Evolutionary conservation across 2,329 filamentous ascomycete species (phyloP).

Genomic region (Bimuria novae-zelandiae): DNA sequence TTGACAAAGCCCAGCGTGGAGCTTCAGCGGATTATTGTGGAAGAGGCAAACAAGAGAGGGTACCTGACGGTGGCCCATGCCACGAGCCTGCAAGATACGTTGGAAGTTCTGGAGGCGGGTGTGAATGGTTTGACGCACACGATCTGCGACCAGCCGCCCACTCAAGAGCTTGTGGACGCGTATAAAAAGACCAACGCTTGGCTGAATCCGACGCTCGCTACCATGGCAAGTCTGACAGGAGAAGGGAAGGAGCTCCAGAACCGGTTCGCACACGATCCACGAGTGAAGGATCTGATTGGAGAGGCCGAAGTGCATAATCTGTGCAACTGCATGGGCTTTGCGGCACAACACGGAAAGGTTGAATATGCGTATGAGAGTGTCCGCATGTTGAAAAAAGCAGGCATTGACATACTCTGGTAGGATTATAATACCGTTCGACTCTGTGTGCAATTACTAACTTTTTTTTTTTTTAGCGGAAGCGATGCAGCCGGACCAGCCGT

Average conservation of each 20-base stretch:
- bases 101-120: constrained; percentile 49
- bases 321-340: constrained; percentile 50
- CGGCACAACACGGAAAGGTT: constrained; percentile 35
- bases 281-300: constrained; percentile 41
- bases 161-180: constrained; percentile 46
- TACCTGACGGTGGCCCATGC: constrained; percentile 50
- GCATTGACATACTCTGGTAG: constrained; percentile 50
- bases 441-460: constrained; percentile 8
- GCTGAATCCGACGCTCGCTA: constrained; percentile 49
- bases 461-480: constrained; percentile 39
- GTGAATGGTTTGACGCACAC: constrained; percentile 53
- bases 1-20: constrained; percentile 49
- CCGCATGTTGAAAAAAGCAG: constrained; percentile 43
- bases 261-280: constrained; percentile 47
- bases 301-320: constrained; percentile 41
- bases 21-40: constrained; percentile 53
- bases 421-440: not conserved
- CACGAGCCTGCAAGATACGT: constrained; percentile 45
- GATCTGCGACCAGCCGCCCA: constrained; percentile 48
- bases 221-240: constrained; percentile 47
- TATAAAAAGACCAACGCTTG: constrained; percentile 51
- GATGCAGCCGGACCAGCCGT: constrained; percentile 50
- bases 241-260: constrained; percentile 48
- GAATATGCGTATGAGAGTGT: constrained; percentile 51
- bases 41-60: constrained; percentile 44